Evolutionary conservation across 441 rosid species (phyloP), one percentile per base, ranked within the genome.

Genomic region (Mallotus japonicus): DNA sequence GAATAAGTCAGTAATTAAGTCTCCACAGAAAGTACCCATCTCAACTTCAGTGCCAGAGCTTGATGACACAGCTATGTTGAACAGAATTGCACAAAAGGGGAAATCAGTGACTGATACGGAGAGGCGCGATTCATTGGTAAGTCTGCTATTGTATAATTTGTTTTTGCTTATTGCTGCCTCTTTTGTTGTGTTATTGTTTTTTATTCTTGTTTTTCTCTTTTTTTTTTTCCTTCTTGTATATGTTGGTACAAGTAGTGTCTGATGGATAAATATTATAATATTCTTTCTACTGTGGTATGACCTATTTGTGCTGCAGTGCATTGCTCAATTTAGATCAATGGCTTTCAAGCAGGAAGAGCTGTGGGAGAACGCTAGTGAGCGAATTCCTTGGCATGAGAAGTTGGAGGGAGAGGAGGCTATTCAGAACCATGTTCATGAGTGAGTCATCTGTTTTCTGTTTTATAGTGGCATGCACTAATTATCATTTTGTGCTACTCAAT

Each of bases 351-450:
- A 88, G 82, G 90, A 89, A 77, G 98, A 91, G 77, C 83, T 95
- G 76, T 89, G 99, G 96, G 82, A 86, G 81, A 92, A 84, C 80
- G 99, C 99, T 73, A 88, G 68, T 80, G 91, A 91, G 68, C 93
- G 97, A 70, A 89, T 93, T 76, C 90, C 96, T 81, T 93, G 99
- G 99, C 99, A 95, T 83, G 96, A 89, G 86, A 90, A 87, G 77
- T 81, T 95, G 82, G 95, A 93, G 76, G 99, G 99, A 28, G 99
- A 92, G 79, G 93, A 89, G 70, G 95, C 93, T 75, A 83, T 91
- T 81, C 98, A 93, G 83, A 93, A 91, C 75, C 98, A 83, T 75
- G 92, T 95, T 68, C 99, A 95, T 54, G 98, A 93, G 99, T 95
- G 79, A 82, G 97, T 84, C 75, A 65, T 67, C 47, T 62, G 59